phyloP scores from a whole-genome alignment of 352 stramenopile species.

The Globisporangium cylindrosporum region DNA sequence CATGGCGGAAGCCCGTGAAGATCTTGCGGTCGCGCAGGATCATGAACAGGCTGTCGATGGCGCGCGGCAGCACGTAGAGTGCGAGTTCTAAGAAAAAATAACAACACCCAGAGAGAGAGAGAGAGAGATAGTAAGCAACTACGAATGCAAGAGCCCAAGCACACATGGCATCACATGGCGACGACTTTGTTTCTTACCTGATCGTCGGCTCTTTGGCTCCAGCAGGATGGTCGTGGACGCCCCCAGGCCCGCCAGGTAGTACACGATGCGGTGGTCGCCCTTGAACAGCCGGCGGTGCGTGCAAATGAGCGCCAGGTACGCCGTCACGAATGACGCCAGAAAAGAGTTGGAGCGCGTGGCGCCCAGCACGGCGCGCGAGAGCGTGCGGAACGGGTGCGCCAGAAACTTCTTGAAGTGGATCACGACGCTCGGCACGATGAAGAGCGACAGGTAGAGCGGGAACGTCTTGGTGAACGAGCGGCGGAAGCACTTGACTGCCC shows the following conservation, averaged over 20 bases:
- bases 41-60: conserved; percentile 73
- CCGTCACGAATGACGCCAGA: conserved; percentile 63
- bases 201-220: conserved; percentile 76
- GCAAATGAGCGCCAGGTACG: conserved; percentile 72
- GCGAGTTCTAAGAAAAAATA: conserved; percentile 40
- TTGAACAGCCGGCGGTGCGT: conserved; percentile 46
- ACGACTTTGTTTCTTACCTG: conserved; percentile 18
- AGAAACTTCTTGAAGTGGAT: conserved; percentile 84
- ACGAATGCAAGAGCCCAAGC: too few relatives aligned
- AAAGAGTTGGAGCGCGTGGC: conserved; percentile 79
- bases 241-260: conserved; percentile 68
- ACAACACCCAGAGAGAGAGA: too few relatives aligned
- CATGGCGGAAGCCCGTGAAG: conserved; percentile 60
- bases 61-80: conserved; percentile 73
- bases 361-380: conserved; percentile 55
- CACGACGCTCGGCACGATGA: conserved; percentile 79
- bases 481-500: conserved; percentile 51
- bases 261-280: conserved; percentile 71
- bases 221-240: conserved; percentile 73
- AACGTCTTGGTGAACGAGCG: conserved; percentile 63
- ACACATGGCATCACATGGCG: too few relatives aligned
- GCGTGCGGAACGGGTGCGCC: conserved; percentile 42
- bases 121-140: too few relatives aligned
- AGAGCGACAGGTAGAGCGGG: conserved; percentile 82
- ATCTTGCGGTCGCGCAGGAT: conserved; percentile 72